Evolutionary conservation across 805 yeast genomes (phyloP).

Genomic region (Kuraishia capsulata): DNA sequence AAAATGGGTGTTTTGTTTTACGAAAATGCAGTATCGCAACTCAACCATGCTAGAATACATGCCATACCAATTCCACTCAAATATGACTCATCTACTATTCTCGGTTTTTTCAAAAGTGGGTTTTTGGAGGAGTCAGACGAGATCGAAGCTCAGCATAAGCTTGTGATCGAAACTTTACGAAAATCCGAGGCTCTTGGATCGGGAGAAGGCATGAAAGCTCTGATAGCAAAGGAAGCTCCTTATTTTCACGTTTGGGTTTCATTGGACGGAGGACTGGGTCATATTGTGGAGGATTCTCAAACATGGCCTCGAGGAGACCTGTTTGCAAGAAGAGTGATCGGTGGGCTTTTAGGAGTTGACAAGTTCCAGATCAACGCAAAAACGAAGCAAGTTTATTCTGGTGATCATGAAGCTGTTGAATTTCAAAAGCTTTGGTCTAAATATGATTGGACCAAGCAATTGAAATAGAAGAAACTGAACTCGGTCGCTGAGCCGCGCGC

Average conservation of each 20-base stretch:
- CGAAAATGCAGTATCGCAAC: slow-evolving; percentile 27
- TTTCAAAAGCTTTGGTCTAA: slow-evolving; percentile 7
- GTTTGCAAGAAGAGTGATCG: slow-evolving; percentile 35
- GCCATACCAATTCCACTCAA: slow-evolving; percentile 34
- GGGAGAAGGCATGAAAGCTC: slow-evolving; percentile 17
- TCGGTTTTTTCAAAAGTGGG: slow-evolving; percentile 33
- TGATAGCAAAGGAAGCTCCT: slow-evolving; percentile 37
- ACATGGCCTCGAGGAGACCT: slow-evolving; percentile 38
- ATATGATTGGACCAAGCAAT: slow-evolving; percentile 8
- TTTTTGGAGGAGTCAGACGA: slow-evolving; percentile 27
- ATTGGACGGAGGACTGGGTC: slow-evolving; percentile 39
- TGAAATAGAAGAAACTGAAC: neutral
- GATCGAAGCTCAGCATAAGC: slow-evolving; percentile 25
- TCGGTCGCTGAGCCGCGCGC: too few species aligned
- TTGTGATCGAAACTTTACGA: slow-evolving; percentile 27
- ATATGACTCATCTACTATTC: slow-evolving; percentile 17
- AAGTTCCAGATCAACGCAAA: slow-evolving; percentile 23
- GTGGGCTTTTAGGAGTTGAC: slow-evolving; percentile 33
- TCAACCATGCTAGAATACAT: slow-evolving; percentile 29
- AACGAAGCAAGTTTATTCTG: slow-evolving; percentile 12
- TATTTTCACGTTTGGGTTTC: slow-evolving; percentile 42
- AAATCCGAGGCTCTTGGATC: slow-evolving; percentile 12
- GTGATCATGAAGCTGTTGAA: slow-evolving; percentile 7
- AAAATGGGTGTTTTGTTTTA: slow-evolving; percentile 30
- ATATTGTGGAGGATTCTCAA: slow-evolving; percentile 31